Conservation (phyloP, 345 rosid genomes). For the Capsella bursapastoris region DNA sequence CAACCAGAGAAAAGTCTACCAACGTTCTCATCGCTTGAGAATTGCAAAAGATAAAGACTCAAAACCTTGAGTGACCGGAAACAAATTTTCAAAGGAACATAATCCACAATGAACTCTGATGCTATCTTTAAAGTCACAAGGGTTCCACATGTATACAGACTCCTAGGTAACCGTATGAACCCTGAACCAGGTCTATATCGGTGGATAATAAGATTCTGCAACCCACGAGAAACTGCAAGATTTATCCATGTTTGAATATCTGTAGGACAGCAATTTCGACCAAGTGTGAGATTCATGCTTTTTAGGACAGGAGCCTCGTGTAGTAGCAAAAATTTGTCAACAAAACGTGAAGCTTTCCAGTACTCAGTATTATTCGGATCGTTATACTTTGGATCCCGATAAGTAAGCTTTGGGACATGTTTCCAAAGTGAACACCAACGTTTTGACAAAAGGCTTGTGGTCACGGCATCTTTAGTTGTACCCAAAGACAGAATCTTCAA, state of each 20-base stretch:
- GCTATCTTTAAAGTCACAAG: neutral
- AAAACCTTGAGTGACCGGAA: slow-evolving; percentile 25
- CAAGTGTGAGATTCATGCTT: neutral
- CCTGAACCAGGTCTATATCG: no score
- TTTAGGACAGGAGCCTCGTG: neutral
- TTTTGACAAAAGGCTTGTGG: slow-evolving; percentile 33
- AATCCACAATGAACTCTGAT: neutral
- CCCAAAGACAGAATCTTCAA: slow-evolving; percentile 4
- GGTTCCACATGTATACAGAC: slow-evolving; percentile 13
- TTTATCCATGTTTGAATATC: neutral
- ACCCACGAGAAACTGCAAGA: neutral
- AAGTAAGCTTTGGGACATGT: neutral
- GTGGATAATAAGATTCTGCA: neutral
- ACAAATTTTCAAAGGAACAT: slow-evolving; percentile 12
- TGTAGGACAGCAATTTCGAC: neutral
- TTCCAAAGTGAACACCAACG: slow-evolving; percentile 27
- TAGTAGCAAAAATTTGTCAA: neutral
- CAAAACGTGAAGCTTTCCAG: neutral
- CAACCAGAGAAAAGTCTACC: neutral
- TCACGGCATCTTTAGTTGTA: slow-evolving; percentile 13
- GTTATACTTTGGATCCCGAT: neutral
- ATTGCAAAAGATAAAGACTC: no score
- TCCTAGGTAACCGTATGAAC: slow-evolving; percentile 11
- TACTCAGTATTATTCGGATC: neutral
- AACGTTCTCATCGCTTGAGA: neutral